Evolutionary conservation across 129 eudicot species (phyloP).

Genomic region (Solidago caesia): DNA sequence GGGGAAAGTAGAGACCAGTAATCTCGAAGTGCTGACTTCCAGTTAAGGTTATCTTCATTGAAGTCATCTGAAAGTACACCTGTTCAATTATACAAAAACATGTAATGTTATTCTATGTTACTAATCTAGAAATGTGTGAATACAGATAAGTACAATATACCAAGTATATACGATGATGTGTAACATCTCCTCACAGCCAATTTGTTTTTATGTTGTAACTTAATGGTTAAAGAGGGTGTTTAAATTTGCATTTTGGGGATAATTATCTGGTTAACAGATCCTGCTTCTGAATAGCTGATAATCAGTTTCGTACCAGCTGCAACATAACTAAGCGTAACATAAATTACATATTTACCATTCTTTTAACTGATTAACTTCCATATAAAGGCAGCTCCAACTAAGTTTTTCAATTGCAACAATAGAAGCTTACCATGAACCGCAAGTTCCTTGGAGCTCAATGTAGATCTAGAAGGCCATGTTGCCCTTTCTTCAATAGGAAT

Average conservation of each 20-base stretch:
- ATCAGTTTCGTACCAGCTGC: not conserved
- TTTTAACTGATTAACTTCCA: not conserved
- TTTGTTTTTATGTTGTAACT: not conserved
- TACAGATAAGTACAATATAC: not conserved
- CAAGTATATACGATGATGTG: not conserved
- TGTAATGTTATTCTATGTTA: not conserved
- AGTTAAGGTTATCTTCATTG: constrained; percentile 63
- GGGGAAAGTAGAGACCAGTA: constrained; percentile 98
- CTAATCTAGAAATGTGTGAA: not conserved
- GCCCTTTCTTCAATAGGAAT: constrained; percentile 71
- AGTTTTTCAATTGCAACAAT: not conserved
- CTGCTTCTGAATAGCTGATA: not conserved
- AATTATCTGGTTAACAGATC: too few relatives aligned
- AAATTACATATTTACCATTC: not conserved
- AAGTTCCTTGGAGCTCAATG: constrained; percentile 62
- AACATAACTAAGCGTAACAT: not conserved
- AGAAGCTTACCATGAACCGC: constrained; percentile 53
- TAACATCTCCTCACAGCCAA: not conserved
- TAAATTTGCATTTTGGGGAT: not conserved
- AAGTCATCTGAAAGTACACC: constrained; percentile 75
- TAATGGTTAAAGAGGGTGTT: not conserved
- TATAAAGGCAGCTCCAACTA: not conserved
- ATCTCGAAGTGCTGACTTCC: constrained; percentile 69
- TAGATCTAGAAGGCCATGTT: constrained; percentile 83
- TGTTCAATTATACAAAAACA: constrained; percentile 20